Evolutionary conservation across 805 yeast species (phyloP).

Genomic region (Wickerhamiella kurtzmanii): DNA sequence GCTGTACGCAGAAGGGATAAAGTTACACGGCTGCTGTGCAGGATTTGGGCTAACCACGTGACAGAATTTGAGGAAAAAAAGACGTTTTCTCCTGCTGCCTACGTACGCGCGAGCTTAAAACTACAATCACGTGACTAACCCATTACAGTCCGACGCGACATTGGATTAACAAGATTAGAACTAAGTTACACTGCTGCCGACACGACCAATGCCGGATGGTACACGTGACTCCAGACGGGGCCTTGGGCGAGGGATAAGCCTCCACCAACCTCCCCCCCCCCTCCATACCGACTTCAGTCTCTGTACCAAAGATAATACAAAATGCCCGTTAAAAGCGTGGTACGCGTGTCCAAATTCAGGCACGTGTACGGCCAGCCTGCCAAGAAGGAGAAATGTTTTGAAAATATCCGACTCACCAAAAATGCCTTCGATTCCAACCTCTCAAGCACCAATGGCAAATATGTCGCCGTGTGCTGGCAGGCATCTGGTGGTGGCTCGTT

Average conservation of each 20-base stretch:
- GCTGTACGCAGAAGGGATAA: too few relatives aligned
- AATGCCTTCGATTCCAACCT: constrained; percentile 96
- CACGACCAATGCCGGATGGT: background rate
- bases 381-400: constrained; percentile 57
- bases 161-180: too few relatives aligned
- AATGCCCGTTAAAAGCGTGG: constrained; percentile 29
- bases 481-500: constrained; percentile 97
- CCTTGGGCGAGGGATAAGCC: background rate
- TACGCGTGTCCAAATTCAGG: constrained; percentile 92
- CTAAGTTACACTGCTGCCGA: too few relatives aligned
- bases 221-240: background rate
- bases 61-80: too few relatives aligned
- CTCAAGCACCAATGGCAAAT: constrained; percentile 75
- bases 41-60: too few relatives aligned
- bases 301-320: background rate
- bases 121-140: too few relatives aligned
- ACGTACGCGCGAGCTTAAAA: too few relatives aligned
- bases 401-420: constrained; percentile 42
- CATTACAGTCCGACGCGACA: too few relatives aligned
- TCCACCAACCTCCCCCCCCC: too few relatives aligned
- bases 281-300: background rate
- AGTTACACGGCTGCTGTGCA: too few relatives aligned
- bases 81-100: too few relatives aligned
- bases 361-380: constrained; percentile 89
- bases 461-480: constrained; percentile 79